Base-by-base conservation (phyloP, 2,329 filamentous ascomycete genomes). In the Aschersonia sp. region DNA sequence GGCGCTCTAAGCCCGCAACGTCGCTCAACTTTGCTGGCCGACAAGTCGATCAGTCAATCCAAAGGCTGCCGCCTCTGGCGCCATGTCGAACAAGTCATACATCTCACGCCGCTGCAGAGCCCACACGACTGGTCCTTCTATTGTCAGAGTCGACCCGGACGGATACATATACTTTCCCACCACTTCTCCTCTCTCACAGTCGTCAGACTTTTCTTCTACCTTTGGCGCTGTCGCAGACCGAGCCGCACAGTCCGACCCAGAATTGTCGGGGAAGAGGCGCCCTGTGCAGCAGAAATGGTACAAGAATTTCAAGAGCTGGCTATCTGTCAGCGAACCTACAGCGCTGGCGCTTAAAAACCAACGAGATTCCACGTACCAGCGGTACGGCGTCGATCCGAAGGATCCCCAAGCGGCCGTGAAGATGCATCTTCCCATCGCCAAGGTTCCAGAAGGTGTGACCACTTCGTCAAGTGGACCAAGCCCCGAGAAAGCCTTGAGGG, bases 311-410 rank as follows among this genome's bases (percentile, higher is more conserved):
- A 76, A 71, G 49, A 64, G 62, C 43, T 76, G 73, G 73, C 55
- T 74, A 6, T 62, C 63, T 2, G 62, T 66, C 29, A 70, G 66
- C 44, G 73, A 76, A 51, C 72, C 73, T 9, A 74, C 72, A 0
- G 62, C 63, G 2, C 67, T 71, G 43, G 73, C 70, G 1, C 60
- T 73, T 52, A 71, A 67, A 52, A 57, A 68, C 11, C 68, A 73
- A 51, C 70, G 66, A 53, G 65, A 61, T 46, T 62, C 64, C 11
- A 59, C 64, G 1, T 73, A 64, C 51, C 60, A 63, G 44, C 68
- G 61, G 41, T 66, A 68, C n/a, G 70, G 69, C 22, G 57, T 74
- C 45, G 57, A 66, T 14, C 58, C 58, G 43, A 62, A 66, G 30
- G 69, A 73, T 44, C 68, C 70, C 5, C 56, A 58, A 12, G 68